A percentile compares a stretch with the other conserved stretches of the same genome.
These are phyloP conservation scores for Hyparrhenia diplandra DNA, from an alignment of 176 grass and related monocot genomes.

Conservation along the genomic window DNA sequence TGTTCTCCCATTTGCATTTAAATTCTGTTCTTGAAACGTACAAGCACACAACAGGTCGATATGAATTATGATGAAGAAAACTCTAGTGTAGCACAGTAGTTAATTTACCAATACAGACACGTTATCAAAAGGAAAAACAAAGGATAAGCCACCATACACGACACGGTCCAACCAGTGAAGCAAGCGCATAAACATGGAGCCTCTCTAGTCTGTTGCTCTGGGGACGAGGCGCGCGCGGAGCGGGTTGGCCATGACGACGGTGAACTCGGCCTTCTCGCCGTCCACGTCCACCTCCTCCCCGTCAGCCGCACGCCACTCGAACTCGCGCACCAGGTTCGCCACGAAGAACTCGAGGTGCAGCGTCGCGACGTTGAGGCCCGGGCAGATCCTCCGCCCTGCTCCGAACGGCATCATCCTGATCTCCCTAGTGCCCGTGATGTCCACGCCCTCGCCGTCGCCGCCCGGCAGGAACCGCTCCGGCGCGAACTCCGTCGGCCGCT, in stretches of 20 bases:
- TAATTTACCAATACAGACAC: too few species aligned
- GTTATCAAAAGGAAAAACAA: too few species aligned
- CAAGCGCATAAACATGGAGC: not conserved
- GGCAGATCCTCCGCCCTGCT: conserved; percentile 37
- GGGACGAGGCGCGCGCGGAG: conserved; percentile 17
- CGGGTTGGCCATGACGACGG: conserved; percentile 44
- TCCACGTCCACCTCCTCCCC: conserved; percentile 42
- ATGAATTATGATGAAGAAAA: too few species aligned
- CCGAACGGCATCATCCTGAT: conserved; percentile 55
- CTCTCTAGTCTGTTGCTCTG: not conserved
- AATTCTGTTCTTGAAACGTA: too few species aligned
- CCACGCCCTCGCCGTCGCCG: conserved; percentile 32
- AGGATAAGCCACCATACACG: not conserved
- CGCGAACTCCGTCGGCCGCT: conserved; percentile 36
- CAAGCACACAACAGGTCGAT: too few species aligned
- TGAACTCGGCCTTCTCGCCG: conserved; percentile 29
- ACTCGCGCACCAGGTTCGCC: conserved; percentile 12
- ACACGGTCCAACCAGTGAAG: not conserved
- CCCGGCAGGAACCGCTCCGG: conserved; percentile 48
- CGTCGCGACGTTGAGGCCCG: conserved; percentile 24
- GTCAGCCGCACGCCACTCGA: conserved; percentile 1
- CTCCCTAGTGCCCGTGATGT: conserved; percentile 45
- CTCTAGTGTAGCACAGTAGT: too few species aligned
- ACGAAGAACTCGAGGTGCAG: conserved; percentile 35
- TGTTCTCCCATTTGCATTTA: too few species aligned